These are phyloP conservation scores for Aspergillus unguis DNA, from an alignment of 2,329 filamentous ascomycete genomes.

Conservation along the genomic window DNA sequence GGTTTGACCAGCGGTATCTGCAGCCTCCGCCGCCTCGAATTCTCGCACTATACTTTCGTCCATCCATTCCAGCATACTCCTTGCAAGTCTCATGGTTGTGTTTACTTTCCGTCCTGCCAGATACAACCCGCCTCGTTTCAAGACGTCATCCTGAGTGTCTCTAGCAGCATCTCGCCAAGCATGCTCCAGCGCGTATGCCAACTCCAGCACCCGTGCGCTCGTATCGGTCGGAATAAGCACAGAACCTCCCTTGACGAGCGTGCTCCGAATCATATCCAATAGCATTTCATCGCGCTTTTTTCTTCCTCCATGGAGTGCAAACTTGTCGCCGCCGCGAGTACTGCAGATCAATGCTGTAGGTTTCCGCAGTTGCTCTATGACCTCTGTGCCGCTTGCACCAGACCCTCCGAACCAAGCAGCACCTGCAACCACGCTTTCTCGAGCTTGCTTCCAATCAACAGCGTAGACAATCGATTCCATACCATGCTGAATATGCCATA, in stretches of 20 bases:
- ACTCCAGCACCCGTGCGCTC: slow-evolving; percentile 86
- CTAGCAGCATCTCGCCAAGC: slow-evolving; percentile 71
- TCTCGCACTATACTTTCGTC: slow-evolving; percentile 91
- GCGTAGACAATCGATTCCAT: slow-evolving; percentile 97
- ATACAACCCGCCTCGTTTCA: slow-evolving; percentile 62
- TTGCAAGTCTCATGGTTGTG: slow-evolving; percentile 83
- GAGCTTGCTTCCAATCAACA: slow-evolving; percentile 96
- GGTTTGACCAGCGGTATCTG: slow-evolving; percentile 35
- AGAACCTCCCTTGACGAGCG: slow-evolving; percentile 77
- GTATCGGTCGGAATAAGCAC: slow-evolving; percentile 94
- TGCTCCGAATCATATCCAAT: slow-evolving; percentile 74
- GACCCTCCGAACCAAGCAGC: slow-evolving; percentile 89
- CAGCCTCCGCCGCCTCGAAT: slow-evolving; percentile 65
- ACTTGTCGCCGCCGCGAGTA: slow-evolving; percentile 71
- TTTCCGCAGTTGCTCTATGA: slow-evolving; percentile 88
- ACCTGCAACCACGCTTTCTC: slow-evolving; percentile 89
- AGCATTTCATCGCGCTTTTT: slow-evolving; percentile 82
- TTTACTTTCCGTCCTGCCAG: slow-evolving; percentile 82
- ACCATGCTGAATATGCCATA: slow-evolving; percentile 98
- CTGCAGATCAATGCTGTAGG: slow-evolving; percentile 94
- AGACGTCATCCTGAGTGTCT: slow-evolving; percentile 48
- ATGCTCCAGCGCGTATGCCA: slow-evolving; percentile 89
- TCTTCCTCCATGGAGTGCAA: slow-evolving; percentile 67
- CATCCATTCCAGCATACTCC: slow-evolving; percentile 99
- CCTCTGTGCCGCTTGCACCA: slow-evolving; percentile 76